Conservation (phyloP, 768 basidiomycete genomes). For the Pleurotus citrinopileatus region DNA sequence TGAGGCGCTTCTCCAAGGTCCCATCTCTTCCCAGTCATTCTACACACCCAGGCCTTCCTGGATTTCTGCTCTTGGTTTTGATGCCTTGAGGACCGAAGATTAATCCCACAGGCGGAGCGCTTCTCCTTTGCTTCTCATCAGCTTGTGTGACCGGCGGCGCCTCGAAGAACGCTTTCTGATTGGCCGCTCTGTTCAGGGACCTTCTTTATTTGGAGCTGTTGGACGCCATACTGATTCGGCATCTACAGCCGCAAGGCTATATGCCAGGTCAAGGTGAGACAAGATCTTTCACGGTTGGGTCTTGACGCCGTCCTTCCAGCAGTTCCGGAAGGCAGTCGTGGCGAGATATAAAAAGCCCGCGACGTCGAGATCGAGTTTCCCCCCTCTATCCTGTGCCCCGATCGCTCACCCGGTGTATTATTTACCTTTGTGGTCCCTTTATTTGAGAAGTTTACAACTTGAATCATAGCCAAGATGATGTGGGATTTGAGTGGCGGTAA, state of each 20-base stretch:
- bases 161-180: not conserved
- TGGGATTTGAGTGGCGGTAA: constrained; percentile 10
- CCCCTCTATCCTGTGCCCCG: not conserved
- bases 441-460: not conserved
- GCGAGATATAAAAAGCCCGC: not conserved
- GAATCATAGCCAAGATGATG: constrained; percentile 3
- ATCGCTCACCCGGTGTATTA: not conserved
- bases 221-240: not conserved
- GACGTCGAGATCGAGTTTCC: not conserved
- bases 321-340: not conserved
- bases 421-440: not conserved
- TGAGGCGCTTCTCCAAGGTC: no score
- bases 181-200: not conserved
- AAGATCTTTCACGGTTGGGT: not conserved
- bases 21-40: no score
- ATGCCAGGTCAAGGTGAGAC: not conserved
- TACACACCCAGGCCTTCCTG: no score
- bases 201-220: not conserved
- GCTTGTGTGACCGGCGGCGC: no score
- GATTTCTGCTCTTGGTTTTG: no score
- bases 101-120: no score
- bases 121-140: no score
- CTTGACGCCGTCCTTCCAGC: not conserved
- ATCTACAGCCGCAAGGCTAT: not conserved
- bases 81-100: no score